Evolutionary conservation across 2,329 filamentous ascomycete genomes (phyloP), one percentile per base, ranked within the genome.

Genomic region (Ophiostoma australiae): DNA sequence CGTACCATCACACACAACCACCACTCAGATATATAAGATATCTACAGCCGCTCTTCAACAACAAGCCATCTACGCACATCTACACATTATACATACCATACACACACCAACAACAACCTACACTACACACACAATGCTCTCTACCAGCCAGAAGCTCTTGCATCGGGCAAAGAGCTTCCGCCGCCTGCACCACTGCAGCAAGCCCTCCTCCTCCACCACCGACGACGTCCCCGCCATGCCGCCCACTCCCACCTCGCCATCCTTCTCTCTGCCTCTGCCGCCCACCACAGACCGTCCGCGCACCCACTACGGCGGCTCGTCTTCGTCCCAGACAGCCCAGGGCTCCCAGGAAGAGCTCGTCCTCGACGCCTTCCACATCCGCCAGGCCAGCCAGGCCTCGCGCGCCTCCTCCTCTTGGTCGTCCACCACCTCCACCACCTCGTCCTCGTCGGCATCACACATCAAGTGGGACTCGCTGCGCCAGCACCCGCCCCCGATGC

Each of bases 381-480:
- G 74, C 58, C 71, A 74, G 39, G 66, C 52, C 70, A 74, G 73
- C 73, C 70, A 72, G 17, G 71, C 52, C 69, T 76, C 75, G 6
- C 74, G 74, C 6, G 74, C 71, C n/a, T 76, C 76, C 20, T 75
- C 73, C 48, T 75, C 74, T 1, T 73, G 71, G 39, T 74, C 74
- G 17, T 73, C 73, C 37, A 69, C 69, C 7, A 41, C 72, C 3
- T 63, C 58, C 4, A 33, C 69, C 8, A 41, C 69, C 2, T 74
- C 69, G 2, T 65, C 1, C 31, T 55, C 52, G 52, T 8, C 67
- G 27, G 67, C 67, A 70, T 37, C 69, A 67, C 41, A 67, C 11
- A 67, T 71, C 71, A 77, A 78, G 70, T 79, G 76, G 76, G 76
- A 79, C 69, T 77, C 78, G 11, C 75, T 80, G 44, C 76, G 78